Conservation (phyloP, 2,329 filamentous ascomycete genomes). For the Colletotrichum simmondsii region DNA sequence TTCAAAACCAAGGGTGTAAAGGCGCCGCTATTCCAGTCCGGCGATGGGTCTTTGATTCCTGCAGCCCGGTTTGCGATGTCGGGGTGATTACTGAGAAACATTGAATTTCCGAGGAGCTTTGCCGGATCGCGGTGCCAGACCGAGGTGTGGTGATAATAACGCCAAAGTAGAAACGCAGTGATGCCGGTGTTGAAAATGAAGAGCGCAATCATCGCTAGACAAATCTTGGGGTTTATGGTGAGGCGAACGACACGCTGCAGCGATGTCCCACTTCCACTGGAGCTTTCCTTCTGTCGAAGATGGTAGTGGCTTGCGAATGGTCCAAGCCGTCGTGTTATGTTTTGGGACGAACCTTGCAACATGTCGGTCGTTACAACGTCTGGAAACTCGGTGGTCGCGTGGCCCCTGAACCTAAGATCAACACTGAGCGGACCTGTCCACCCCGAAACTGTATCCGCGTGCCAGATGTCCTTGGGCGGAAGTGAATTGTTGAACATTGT, state of each 20-base stretch:
- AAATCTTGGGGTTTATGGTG: slow-evolving; percentile 5
- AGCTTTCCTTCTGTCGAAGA: not conserved
- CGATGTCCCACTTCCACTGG: not conserved
- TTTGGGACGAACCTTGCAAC: slow-evolving; percentile 1
- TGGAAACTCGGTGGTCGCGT: not conserved
- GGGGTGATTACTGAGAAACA: not conserved
- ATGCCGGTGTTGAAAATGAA: not conserved
- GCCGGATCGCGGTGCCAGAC: slow-evolving; percentile 16
- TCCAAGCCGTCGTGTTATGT: not conserved
- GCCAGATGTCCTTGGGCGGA: not conserved
- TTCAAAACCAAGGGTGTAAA: slow-evolving; percentile 4
- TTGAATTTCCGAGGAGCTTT: slow-evolving; percentile 1
- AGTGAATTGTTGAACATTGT: not conserved
- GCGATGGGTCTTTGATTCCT: not conserved
- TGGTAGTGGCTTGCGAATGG: slow-evolving; percentile 5
- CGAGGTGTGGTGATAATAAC: not conserved
- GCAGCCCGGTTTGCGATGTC: not conserved
- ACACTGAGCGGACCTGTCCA: not conserved
- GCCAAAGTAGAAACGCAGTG: not conserved
- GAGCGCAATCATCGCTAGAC: slow-evolving; percentile 5
- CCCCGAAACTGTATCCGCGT: not conserved
- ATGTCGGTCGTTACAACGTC: not conserved
- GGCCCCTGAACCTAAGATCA: not conserved
- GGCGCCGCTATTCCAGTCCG: not conserved
- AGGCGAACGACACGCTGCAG: not conserved